Base-by-base conservation (phyloP, 1,284 basidiomycete genomes). In the Cryptococcus sp. region DNA sequence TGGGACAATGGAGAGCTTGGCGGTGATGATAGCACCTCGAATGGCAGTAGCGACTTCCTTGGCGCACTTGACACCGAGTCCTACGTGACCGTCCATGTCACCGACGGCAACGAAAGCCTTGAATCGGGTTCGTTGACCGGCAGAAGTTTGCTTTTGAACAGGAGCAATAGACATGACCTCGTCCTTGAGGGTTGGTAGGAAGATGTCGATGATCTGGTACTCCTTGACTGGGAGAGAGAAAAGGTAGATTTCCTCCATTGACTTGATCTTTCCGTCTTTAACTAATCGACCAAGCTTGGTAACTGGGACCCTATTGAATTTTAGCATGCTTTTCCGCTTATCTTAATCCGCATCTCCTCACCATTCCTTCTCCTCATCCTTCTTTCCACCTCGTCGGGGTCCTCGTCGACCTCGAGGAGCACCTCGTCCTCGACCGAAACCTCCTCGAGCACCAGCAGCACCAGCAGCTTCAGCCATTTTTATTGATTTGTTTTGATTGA, bases 141-240 rank as follows among this genome's bases (percentile, higher is more conserved):
- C 96, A 76, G 92, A 93, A 61, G 96, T 99, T 81, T 99, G 96
- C 83, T 99, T 99, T 83, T 98, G 96, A 60, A 99, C 96, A 70
- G 96, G 96, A 88, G 93, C 94, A 79, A 99, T 98, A 80, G 95
- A 96, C 96, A 99, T 98, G 67, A 99, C 95, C 80, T 98, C 95
- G 76, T 98, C 93, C 84, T 97, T 97, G 80, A 97, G 88, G 78
- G 91, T 90, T 71, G 94, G 93, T 50, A 96, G 84, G 88, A 97
- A 95, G 78, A 87, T 86, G 82, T 97, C 93, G 83, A 97, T 87
- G 78, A 97, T 95, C 79, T 97, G 94, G 83, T 82, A 97, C 81
- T 97, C 93, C 82, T 97, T 97, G 79, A 97, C 89, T 65, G 96
- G 94, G 64, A 99, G 89, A 47, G 96, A 99, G 87, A 98, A 99